Evolutionary conservation across 768 basidiomycete species (phyloP).

Genomic region (Paxillus rubicundulus): DNA sequence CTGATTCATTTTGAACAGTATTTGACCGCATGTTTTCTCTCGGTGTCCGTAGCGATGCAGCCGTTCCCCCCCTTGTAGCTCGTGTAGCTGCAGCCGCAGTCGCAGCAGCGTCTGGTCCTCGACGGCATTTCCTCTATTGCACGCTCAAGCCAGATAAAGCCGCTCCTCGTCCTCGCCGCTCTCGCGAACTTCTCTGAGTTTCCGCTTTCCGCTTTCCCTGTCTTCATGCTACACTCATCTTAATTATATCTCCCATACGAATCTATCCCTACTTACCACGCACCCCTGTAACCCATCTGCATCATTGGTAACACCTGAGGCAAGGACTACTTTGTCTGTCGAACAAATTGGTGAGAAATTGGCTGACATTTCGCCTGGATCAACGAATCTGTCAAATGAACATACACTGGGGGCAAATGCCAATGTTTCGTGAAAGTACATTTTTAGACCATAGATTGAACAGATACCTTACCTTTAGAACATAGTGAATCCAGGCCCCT

Average conservation of each 20-base stretch:
- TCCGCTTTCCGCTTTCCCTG: background rate
- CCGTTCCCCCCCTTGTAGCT: constrained; percentile 54
- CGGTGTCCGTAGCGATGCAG: constrained; percentile 71
- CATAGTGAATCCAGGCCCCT: no score
- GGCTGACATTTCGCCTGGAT: no score
- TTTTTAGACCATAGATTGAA: no score
- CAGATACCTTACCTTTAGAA: no score
- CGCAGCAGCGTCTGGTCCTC: constrained; percentile 62
- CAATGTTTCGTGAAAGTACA: no score
- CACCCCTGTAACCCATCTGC: background rate
- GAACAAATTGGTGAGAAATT: no score
- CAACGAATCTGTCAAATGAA: no score
- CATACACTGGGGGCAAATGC: no score
- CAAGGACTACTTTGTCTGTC: no score
- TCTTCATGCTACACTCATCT: background rate
- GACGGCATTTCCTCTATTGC: constrained; percentile 84
- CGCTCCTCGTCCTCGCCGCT: constrained; percentile 42
- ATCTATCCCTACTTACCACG: background rate
- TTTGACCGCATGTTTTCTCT: constrained; percentile 90
- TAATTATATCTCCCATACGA: background rate
- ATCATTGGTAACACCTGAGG: background rate
- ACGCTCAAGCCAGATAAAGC: constrained; percentile 61
- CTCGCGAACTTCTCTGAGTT: constrained; percentile 34
- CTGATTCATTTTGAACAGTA: constrained; percentile 42
- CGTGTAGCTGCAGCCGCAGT: constrained; percentile 64